A percentile compares a stretch with the other conserved stretches of the same genome.
These are phyloP conservation scores for Claviceps africana DNA, from an alignment of 2,329 filamentous ascomycete species.

Conservation along the genomic window DNA sequence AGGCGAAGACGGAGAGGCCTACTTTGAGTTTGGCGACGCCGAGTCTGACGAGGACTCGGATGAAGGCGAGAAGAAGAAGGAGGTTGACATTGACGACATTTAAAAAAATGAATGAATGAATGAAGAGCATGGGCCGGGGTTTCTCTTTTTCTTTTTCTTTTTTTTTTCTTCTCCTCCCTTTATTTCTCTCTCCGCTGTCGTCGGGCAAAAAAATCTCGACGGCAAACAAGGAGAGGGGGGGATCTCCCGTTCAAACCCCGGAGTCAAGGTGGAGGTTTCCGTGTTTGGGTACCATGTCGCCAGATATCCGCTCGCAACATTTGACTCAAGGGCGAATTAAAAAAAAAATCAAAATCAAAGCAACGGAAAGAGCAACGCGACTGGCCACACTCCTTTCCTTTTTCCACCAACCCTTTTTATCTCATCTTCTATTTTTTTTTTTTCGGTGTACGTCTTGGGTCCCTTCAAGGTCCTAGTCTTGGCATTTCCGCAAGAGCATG, in stretches of 20 bases:
- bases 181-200: no score
- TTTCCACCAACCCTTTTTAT: background rate
- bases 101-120: no score
- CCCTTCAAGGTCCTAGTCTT: background rate
- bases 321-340: background rate
- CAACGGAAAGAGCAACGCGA: slow-evolving; percentile 2
- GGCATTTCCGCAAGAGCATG: background rate
- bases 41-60: slow-evolving; percentile 44
- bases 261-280: background rate
- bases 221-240: background rate
- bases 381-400: slow-evolving; percentile 4
- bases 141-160: no score
- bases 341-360: no score
- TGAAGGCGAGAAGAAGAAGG: slow-evolving; percentile 49
- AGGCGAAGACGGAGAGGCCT: slow-evolving; percentile 86
- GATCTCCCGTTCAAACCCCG: background rate
- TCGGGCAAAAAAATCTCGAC: no score
- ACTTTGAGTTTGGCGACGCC: slow-evolving; percentile 98
- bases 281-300: background rate
- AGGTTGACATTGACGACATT: slow-evolving; percentile 93
- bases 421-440: background rate
- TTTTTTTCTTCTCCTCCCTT: background rate
- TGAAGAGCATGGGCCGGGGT: background rate
- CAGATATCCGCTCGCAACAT: no score
- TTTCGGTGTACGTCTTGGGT: background rate